Evolutionary conservation across 768 basidiomycete species (phyloP).

Genomic region (Trametes coccinea): DNA sequence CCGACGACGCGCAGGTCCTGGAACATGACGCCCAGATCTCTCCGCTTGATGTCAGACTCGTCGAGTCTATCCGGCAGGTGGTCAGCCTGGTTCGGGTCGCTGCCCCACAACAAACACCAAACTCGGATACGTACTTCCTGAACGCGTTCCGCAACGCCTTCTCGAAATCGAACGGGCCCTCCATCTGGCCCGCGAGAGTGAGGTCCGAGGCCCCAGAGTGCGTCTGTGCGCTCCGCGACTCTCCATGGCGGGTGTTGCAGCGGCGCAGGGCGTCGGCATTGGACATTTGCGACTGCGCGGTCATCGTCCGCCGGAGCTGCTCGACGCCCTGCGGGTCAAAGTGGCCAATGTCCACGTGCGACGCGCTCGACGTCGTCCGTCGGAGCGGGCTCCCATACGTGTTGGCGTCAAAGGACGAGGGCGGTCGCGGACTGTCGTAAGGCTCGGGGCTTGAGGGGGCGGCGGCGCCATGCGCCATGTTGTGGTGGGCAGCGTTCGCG

Average conservation of each 20-base stretch:
- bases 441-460: not conserved
- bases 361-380: not conserved
- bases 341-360: conserved; percentile 43
- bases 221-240: not conserved
- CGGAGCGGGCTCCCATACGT: not conserved
- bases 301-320: conserved; percentile 40
- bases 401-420: not conserved
- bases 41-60: conserved; percentile 48
- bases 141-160: conserved; percentile 27
- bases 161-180: conserved; percentile 34
- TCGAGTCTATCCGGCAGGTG: conserved; percentile 38
- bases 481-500: conserved; percentile 18
- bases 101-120: not conserved
- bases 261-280: conserved; percentile 12
- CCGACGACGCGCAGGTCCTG: conserved; percentile 60
- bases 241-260: conserved; percentile 6
- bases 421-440: not conserved
- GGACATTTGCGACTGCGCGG: conserved; percentile 20
- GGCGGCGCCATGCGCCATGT: not conserved
- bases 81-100: not conserved
- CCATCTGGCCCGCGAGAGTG: conserved; percentile 22
- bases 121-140: conserved; percentile 21
- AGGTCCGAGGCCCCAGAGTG: conserved; percentile 21
- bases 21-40: conserved; percentile 64
- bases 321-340: conserved; percentile 57